A percentile compares a stretch with the other conserved stretches of the same genome.
These are phyloP conservation scores for Raphanus sativus DNA, from an alignment of 345 rosid genomes.

Conservation along the genomic window DNA sequence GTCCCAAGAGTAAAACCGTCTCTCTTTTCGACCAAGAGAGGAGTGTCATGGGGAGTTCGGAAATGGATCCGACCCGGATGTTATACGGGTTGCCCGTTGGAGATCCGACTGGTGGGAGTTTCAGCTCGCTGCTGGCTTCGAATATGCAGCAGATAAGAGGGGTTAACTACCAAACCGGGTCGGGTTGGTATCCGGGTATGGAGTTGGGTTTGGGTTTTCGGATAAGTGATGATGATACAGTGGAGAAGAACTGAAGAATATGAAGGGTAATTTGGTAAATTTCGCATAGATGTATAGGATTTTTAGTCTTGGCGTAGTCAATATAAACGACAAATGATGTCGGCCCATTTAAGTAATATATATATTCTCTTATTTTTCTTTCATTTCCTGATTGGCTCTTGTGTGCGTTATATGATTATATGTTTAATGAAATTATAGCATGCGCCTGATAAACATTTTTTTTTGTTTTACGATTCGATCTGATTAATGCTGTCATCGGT, in stretches of 20 bases:
- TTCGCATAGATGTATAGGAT: not conserved
- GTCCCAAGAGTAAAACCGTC: slow-evolving; percentile 40
- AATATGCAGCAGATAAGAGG: slow-evolving; percentile 37
- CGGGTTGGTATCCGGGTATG: slow-evolving; percentile 42
- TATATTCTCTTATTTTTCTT: not conserved
- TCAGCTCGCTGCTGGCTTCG: slow-evolving; percentile 56
- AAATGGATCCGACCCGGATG: slow-evolving; percentile 46
- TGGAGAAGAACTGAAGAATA: slow-evolving; percentile 24
- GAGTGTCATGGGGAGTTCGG: not conserved
- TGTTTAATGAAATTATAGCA: not conserved
- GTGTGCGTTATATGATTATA: not conserved
- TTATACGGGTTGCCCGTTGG: slow-evolving; percentile 45
- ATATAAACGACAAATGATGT: slow-evolving; percentile 15
- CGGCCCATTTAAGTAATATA: slow-evolving; percentile 20
- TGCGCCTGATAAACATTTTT: not conserved
- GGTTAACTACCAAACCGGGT: slow-evolving; percentile 41
- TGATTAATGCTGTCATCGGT: not conserved
- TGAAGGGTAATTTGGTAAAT: slow-evolving; percentile 22
- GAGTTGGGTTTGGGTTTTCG: slow-evolving; percentile 34
- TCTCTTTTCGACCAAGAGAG: slow-evolving; percentile 25
- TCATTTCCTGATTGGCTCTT: not conserved
- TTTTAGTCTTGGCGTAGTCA: slow-evolving; percentile 2
- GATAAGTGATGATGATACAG: slow-evolving; percentile 34
- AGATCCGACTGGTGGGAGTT: slow-evolving; percentile 39
- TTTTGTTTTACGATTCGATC: not conserved